These are phyloP conservation scores for Nematodospora anomalae DNA, from an alignment of 1,139 yeast species.

Conservation along the genomic window DNA sequence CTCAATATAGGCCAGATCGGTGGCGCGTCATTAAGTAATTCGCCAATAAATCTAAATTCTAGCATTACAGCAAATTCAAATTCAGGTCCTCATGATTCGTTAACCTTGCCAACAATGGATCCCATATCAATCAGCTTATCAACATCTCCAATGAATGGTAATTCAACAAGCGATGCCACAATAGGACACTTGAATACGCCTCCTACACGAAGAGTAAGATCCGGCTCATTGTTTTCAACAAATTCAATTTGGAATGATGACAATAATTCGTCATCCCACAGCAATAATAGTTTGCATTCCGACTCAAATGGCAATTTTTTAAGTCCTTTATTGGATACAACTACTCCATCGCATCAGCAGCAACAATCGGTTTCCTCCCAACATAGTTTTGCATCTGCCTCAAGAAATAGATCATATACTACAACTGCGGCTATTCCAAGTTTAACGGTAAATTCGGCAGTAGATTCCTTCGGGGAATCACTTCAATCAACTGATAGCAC, in stretches of 20 bases:
- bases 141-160: conserved; percentile 13
- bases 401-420: conserved; percentile 50
- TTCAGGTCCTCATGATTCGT: conserved; percentile 15
- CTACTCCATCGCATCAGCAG: conserved; percentile 6
- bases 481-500: conserved; percentile 3
- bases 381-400: neutral
- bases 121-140: conserved; percentile 25
- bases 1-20: conserved; percentile 12
- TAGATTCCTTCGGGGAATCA: conserved; percentile 9
- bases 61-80: conserved; percentile 13
- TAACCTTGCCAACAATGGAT: conserved; percentile 22
- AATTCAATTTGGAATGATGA: conserved; percentile 53
- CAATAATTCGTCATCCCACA: conserved; percentile 11
- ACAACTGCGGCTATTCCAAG: conserved; percentile 41
- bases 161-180: conserved; percentile 1
- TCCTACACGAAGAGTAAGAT: conserved; percentile 30
- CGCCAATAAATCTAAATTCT: conserved; percentile 10
- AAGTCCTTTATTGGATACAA: conserved; percentile 11
- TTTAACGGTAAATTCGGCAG: conserved; percentile 9
- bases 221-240: conserved; percentile 46
- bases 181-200: conserved; percentile 10
- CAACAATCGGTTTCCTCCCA: conserved; percentile 2
- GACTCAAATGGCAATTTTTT: conserved; percentile 6
- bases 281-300: conserved; percentile 4
- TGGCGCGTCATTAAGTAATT: conserved; percentile 9